These are phyloP conservation scores for Chlamydomonas incerta DNA, from an alignment of 139 green algal genomes.

Conservation along the genomic window DNA sequence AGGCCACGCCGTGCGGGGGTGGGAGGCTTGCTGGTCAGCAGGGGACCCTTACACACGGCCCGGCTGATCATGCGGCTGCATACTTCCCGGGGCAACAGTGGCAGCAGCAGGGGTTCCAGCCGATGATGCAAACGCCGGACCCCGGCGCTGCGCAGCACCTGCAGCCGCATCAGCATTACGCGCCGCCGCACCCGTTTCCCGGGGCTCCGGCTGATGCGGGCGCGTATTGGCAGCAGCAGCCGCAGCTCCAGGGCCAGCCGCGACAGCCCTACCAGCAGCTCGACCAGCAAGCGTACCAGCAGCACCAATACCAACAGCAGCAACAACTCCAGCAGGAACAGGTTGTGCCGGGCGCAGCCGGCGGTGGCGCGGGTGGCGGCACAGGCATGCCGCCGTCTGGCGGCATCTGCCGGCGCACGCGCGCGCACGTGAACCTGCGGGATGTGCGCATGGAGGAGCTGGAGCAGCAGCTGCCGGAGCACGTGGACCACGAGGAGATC, in stretches of 20 bases:
- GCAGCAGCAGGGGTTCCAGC: too few species aligned
- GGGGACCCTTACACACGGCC: too few species aligned
- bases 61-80: too few species aligned
- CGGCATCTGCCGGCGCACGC: conserved; percentile 43
- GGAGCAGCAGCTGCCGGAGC: conserved; percentile 45
- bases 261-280: neutral
- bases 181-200: neutral
- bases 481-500: conserved; percentile 42
- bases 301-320: neutral
- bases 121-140: too few species aligned
- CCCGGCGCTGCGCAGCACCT: too few species aligned
- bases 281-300: neutral
- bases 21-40: too few species aligned
- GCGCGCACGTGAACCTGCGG: conserved; percentile 41
- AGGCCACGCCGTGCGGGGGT: too few species aligned
- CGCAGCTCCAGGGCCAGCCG: neutral
- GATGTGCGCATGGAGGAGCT: conserved; percentile 41
- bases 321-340: too few species aligned
- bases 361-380: neutral
- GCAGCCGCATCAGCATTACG: neutral
- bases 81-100: too few species aligned
- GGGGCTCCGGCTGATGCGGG: neutral
- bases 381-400: neutral
- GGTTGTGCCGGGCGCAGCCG: neutral
- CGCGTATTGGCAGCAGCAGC: neutral